These are phyloP conservation scores for Paraconiothyrium brasiliense DNA, from an alignment of 2,329 filamentous ascomycete genomes.

Conservation along the genomic window DNA sequence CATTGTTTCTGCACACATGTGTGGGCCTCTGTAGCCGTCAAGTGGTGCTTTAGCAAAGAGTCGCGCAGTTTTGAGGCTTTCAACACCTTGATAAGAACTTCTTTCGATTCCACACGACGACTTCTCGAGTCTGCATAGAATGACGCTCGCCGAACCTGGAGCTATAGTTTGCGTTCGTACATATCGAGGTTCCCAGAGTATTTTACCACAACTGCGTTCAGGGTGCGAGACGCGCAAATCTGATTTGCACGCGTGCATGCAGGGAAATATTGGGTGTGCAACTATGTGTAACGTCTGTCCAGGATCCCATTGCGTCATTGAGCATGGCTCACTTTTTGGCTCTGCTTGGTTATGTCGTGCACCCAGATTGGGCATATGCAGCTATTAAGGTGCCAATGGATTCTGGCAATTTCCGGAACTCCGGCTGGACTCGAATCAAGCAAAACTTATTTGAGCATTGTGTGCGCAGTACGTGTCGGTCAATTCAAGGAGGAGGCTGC, in stretches of 20 bases:
- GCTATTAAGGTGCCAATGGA: neutral
- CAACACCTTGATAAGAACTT: no score
- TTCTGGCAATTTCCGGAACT: neutral
- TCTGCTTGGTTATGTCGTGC: neutral
- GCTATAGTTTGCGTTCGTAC: no score
- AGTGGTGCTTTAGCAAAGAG: neutral
- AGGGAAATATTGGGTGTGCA: neutral
- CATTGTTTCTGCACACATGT: neutral
- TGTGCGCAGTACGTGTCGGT: neutral
- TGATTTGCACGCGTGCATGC: neutral
- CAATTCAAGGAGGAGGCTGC: neutral
- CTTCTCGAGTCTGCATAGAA: no score
- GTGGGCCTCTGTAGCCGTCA: neutral
- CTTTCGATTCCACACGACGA: no score
- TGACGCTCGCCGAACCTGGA: no score
- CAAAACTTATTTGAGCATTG: neutral
- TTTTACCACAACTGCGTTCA: neutral
- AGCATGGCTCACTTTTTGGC: conserved; percentile 2
- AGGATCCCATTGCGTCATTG: conserved; percentile 7
- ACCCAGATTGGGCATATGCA: neutral
- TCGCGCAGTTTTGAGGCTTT: neutral
- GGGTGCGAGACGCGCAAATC: neutral
- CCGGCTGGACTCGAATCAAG: neutral
- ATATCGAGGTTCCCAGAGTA: no score
- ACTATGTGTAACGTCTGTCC: conserved; percentile 1